Evolutionary conservation across 2,329 filamentous ascomycete genomes (phyloP), one percentile per base, ranked within the genome.

Genomic region (Ilyonectria mors-panacis): DNA sequence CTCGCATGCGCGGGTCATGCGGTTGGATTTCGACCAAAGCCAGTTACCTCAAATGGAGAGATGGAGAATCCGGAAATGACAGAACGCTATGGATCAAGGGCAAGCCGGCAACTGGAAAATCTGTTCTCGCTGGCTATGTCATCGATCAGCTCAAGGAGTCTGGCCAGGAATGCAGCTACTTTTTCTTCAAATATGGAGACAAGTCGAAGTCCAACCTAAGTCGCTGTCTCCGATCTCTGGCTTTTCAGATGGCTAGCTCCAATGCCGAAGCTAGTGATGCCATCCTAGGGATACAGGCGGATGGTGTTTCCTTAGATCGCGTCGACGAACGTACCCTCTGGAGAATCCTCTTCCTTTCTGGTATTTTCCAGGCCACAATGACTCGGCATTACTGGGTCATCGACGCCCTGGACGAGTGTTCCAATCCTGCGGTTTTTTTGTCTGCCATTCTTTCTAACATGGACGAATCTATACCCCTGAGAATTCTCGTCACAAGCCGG

Each of bases 31-130:
- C 65, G 39, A n/a, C 37, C 44, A 71, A 68, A 42, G 30, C 42
- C 56, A 66, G 47, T 15, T 71, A 66, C 47, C 23, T 64, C 53
- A 57, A 54, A 61, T 71, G 67, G 69, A 70, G 42, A 59, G 64
- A 71, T 30, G 69, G 65, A 5, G 59, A 64, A 23, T 50, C 53
- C 3, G 53, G 12, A 21, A 62, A 56, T 35, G 53, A 53, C 23
- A 71, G 54, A 12, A 62, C 50, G 13, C 57, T 70, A 23, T 71
- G 69, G 69, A 45, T 68, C 26, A 75, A 73, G 10, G 81, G 79
- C 2, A 71, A 70, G 15, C 75, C 80, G 10, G 81, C 68, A 4
- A 70, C 75, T 8, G 80, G 81, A 10, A 82, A 82, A 63, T 82
- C 80, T 1, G 70, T 82, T 17, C 65, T 82, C 23, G 69, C 75